Conservation (phyloP, 73 alveolate genomes). For the Paramecium biaurelia region DNA sequence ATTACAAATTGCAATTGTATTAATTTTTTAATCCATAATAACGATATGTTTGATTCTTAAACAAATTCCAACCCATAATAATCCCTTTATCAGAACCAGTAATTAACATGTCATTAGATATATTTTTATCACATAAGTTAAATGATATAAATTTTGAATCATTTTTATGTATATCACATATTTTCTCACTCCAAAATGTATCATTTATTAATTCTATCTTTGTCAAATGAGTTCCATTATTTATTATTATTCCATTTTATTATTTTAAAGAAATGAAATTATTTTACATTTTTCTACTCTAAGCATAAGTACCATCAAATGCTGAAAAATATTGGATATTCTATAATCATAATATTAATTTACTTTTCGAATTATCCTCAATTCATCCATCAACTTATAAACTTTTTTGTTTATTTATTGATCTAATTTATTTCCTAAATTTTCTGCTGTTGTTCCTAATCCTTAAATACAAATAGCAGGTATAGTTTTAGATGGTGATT, state of each 20-base stretch:
- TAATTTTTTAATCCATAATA: constrained; percentile 3
- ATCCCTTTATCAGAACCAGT: neutral
- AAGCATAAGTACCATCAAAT: neutral
- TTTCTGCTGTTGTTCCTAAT: neutral
- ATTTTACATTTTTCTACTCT: neutral
- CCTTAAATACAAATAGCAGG: neutral
- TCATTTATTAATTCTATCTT: neutral
- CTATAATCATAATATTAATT: neutral
- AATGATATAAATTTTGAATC: neutral
- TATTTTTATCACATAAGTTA: neutral
- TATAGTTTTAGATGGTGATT: neutral
- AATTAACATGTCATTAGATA: neutral
- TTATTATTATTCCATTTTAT: neutral
- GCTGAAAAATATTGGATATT: constrained; percentile 21
- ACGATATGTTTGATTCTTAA: neutral
- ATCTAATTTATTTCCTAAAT: neutral
- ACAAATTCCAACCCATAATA: constrained; percentile 23
- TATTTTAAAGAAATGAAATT: neutral
- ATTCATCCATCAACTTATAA: neutral
- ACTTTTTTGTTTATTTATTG: neutral
- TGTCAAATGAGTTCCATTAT: neutral
- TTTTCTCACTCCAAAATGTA: neutral
- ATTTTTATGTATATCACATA: neutral
- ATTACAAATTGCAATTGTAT: neutral
- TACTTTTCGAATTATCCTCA: constrained; percentile 36